phyloP scores from a whole-genome alignment of 1,284 basidiomycete species.

The Ceratobasidium sp. region DNA sequence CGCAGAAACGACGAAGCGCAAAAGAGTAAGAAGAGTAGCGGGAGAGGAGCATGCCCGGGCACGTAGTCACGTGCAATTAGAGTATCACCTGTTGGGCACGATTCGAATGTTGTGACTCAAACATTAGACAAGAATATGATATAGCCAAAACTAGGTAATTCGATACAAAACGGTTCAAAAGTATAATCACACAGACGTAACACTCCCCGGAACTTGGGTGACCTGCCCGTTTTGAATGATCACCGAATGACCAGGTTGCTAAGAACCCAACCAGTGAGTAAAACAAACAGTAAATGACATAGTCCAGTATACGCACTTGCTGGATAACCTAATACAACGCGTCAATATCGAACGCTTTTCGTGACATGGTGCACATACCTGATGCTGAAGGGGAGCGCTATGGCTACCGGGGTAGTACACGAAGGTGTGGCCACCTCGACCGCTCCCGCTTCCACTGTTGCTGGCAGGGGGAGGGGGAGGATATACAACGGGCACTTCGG shows the following conservation, averaged over 20 bases:
- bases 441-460: slow-evolving; percentile 20
- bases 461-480: not conserved
- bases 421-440: slow-evolving; percentile 23
- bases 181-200: slow-evolving; percentile 51
- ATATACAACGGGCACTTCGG: not conserved
- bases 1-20: no score
- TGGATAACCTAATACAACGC: slow-evolving; percentile 26
- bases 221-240: slow-evolving; percentile 76
- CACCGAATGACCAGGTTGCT: slow-evolving; percentile 72
- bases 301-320: slow-evolving; percentile 14
- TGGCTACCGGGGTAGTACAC: slow-evolving; percentile 34
- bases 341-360: not conserved
- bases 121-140: not conserved
- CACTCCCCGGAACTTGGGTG: slow-evolving; percentile 68
- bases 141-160: slow-evolving; percentile 9
- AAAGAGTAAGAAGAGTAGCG: no score
- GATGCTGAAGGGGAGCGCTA: slow-evolving; percentile 20
- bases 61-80: no score
- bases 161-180: slow-evolving; percentile 22
- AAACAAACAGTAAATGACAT: not conserved
- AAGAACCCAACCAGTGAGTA: slow-evolving; percentile 51
- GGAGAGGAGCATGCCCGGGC: no score
- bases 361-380: slow-evolving; percentile 1
- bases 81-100: no score
- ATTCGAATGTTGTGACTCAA: not conserved